These are phyloP conservation scores for Apophysomyces variabilis DNA, from an alignment of 371 early-diverging fungal genomes.

Conservation along the genomic window DNA sequence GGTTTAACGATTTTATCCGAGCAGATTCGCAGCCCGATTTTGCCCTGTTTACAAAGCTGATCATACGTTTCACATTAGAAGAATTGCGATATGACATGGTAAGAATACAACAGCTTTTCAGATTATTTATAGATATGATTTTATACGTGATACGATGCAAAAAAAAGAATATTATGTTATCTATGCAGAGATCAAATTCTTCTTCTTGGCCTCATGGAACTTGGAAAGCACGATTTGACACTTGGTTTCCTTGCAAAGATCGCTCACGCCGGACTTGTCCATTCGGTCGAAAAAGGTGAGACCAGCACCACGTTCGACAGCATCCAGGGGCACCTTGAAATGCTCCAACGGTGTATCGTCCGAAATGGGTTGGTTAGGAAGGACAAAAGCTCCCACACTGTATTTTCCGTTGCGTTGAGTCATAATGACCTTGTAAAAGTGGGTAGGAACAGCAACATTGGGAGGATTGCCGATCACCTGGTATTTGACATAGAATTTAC, in stretches of 20 bases:
- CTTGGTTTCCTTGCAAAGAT: constrained; percentile 53
- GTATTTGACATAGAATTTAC: constrained; percentile 82
- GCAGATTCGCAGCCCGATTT: no score
- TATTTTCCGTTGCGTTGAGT: constrained; percentile 55
- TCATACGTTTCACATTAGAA: no score
- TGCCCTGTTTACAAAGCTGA: no score
- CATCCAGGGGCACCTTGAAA: constrained; percentile 80
- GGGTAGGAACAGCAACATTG: constrained; percentile 92
- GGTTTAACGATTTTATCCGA: no score
- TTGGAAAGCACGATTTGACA: constrained; percentile 51
- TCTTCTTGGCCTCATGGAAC: constrained; percentile 51
- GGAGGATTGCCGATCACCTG: constrained; percentile 90
- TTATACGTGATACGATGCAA: not conserved
- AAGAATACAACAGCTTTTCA: not conserved
- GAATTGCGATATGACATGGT: no score
- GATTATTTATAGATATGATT: not conserved
- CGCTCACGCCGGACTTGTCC: constrained; percentile 48
- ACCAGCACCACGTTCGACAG: constrained; percentile 79
- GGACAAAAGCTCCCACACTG: constrained; percentile 77
- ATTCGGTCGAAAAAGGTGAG: constrained; percentile 76
- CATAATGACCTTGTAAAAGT: constrained; percentile 89
- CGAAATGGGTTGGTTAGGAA: constrained; percentile 84
- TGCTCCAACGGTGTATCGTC: constrained; percentile 66
- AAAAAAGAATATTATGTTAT: not conserved
- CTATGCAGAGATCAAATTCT: constrained; percentile 14